phyloP scores from a whole-genome alignment of 1,139 yeast genomes.

The Magnusiomyces fungicola region DNA sequence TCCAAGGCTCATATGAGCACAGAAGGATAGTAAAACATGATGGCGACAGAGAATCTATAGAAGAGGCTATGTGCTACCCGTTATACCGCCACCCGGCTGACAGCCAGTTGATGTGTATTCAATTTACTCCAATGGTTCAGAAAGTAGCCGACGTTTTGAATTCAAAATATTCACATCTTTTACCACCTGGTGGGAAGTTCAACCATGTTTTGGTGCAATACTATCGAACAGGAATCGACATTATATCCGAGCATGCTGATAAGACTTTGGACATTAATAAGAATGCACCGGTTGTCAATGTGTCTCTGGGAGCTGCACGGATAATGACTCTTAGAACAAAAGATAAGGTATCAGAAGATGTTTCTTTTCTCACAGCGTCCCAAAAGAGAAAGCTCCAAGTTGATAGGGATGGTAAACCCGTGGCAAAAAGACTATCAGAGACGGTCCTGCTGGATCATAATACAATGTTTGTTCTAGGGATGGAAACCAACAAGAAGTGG shows the following conservation, averaged over 20 bases:
- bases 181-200: slow-evolving; percentile 12
- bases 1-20: slow-evolving; percentile 15
- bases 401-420: too few species aligned
- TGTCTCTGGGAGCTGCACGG: slow-evolving; percentile 19
- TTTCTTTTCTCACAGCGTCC: too few species aligned
- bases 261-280: slow-evolving; percentile 20
- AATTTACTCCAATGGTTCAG: slow-evolving; percentile 10
- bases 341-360: too few species aligned
- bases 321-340: slow-evolving; percentile 17
- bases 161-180: not conserved
- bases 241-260: slow-evolving; percentile 21
- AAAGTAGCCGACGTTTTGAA: slow-evolving; percentile 9
- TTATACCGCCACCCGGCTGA: slow-evolving; percentile 21
- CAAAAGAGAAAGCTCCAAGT: slow-evolving; percentile 1
- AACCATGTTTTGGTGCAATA: slow-evolving; percentile 21
- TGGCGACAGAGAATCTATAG: not conserved
- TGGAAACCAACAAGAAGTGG: slow-evolving; percentile 18
- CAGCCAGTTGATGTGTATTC: slow-evolving; percentile 13
- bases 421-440: slow-evolving; percentile 6
- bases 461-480: slow-evolving; percentile 18
- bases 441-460: slow-evolving; percentile 15
- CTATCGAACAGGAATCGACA: slow-evolving; percentile 18
- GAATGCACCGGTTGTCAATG: slow-evolving; percentile 18
- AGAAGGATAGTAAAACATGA: not conserved
- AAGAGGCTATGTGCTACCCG: slow-evolving; percentile 9